Conservation (phyloP, 2,329 filamentous ascomycete genomes). For the Trichoderma sp. region DNA sequence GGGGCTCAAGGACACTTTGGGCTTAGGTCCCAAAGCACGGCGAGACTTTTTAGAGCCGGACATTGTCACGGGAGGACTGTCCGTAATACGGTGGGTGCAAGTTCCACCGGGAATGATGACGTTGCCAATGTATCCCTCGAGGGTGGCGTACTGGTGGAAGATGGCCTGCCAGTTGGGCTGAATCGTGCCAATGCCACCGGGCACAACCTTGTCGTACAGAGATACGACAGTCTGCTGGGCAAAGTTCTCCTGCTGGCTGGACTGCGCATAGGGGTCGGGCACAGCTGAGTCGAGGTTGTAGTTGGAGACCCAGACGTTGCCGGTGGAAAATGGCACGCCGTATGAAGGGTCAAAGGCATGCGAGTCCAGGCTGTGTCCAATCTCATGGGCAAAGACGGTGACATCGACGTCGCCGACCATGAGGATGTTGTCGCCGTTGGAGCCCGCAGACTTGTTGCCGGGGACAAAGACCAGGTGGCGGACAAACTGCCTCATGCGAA, state of each 20-base stretch:
- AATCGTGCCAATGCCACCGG: slow-evolving; percentile 27
- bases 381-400: slow-evolving; percentile 25
- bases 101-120: slow-evolving; percentile 24
- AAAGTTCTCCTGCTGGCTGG: slow-evolving; percentile 29
- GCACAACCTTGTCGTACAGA: slow-evolving; percentile 30
- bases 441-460: slow-evolving; percentile 15
- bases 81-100: slow-evolving; percentile 19
- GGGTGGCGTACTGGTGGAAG: slow-evolving; percentile 27
- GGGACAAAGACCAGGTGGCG: slow-evolving; percentile 27
- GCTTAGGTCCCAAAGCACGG: not conserved
- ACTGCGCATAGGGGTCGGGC: slow-evolving; percentile 24
- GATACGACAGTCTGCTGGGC: slow-evolving; percentile 28
- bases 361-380: slow-evolving; percentile 25
- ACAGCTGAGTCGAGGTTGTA: slow-evolving; percentile 25
- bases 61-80: slow-evolving; percentile 22
- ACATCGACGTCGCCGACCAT: slow-evolving; percentile 22
- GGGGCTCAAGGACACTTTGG: not conserved
- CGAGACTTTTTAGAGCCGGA: slow-evolving; percentile 12
- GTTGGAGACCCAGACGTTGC: slow-evolving; percentile 25
- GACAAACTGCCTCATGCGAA: slow-evolving; percentile 31
- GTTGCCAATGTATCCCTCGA: slow-evolving; percentile 24
- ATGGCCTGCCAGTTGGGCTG: slow-evolving; percentile 28
- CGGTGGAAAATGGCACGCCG: not conserved
- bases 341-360: slow-evolving; percentile 23
- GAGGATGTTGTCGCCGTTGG: slow-evolving; percentile 23